These are phyloP conservation scores for Euphorbia lathyris DNA, from an alignment of 345 rosid genomes.

Conservation along the genomic window DNA sequence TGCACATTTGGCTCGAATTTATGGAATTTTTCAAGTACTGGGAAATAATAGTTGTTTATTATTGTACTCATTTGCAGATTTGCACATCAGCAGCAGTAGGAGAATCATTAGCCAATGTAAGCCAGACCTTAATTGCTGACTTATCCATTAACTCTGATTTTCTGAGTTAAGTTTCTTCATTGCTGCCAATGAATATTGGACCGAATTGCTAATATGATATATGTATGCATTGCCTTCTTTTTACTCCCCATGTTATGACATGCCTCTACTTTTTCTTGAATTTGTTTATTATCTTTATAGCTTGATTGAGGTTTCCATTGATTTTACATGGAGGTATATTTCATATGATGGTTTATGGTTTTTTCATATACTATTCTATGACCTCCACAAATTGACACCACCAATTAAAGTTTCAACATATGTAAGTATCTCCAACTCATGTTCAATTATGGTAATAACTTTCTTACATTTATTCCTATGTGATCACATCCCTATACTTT, in stretches of 20 bases:
- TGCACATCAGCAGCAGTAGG: constrained; percentile 76
- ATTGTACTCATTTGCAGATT: constrained; percentile 51
- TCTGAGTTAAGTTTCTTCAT: constrained; percentile 32
- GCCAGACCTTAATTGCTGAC: constrained; percentile 41
- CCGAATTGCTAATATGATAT: constrained; percentile 22
- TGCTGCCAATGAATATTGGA: neutral
- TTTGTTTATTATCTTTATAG: too few species aligned
- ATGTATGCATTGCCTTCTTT: constrained; percentile 15
- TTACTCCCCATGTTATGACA: constrained; percentile 33
- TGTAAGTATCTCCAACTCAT: too few species aligned
- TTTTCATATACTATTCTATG: too few species aligned
- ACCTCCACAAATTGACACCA: too few species aligned
- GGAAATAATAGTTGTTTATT: neutral
- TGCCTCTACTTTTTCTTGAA: too few species aligned
- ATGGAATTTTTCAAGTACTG: neutral
- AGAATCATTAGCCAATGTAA: constrained; percentile 91
- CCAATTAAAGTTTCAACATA: too few species aligned
- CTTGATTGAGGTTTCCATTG: too few species aligned
- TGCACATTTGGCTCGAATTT: neutral
- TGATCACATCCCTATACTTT: too few species aligned
- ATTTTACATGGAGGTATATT: too few species aligned
- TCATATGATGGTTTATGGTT: too few species aligned
- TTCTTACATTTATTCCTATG: too few species aligned
- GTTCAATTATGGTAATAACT: too few species aligned
- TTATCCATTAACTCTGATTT: constrained; percentile 36